Evolutionary conservation across 768 basidiomycete species (phyloP).

Genomic region (Collybia mongolica): DNA sequence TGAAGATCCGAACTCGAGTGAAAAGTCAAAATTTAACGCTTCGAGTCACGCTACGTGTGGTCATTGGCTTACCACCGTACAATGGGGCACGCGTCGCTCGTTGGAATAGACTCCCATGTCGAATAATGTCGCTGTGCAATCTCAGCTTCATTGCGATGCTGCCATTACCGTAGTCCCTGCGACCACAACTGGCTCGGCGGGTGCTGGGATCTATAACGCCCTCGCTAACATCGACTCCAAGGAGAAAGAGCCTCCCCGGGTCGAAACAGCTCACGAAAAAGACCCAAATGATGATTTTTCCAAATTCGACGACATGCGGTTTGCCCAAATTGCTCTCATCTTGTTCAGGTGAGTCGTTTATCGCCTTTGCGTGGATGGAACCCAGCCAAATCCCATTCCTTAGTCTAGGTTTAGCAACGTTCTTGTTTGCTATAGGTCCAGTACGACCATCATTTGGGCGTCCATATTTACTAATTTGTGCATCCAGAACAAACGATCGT

Average conservation of each 20-base stretch:
- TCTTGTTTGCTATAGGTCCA: conserved; percentile 15
- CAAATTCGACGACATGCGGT: conserved; percentile 15
- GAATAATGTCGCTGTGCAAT: too few relatives aligned
- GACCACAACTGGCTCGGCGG: neutral
- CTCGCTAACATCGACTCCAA: too few relatives aligned
- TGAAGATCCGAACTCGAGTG: too few relatives aligned
- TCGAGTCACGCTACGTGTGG: too few relatives aligned
- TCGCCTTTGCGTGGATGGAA: neutral
- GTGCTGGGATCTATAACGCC: neutral
- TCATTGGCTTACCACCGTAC: too few relatives aligned
- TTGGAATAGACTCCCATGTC: too few relatives aligned
- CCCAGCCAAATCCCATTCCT: neutral
- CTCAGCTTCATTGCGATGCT: too few relatives aligned
- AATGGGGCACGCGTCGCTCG: too few relatives aligned
- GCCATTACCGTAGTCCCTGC: too few relatives aligned
- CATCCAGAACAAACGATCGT: conserved; percentile 23
- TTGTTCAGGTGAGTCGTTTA: conserved; percentile 6
- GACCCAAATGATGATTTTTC: neutral
- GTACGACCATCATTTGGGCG: neutral
- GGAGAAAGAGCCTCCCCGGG: too few relatives aligned
- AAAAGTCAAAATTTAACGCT: too few relatives aligned
- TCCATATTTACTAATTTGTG: neutral
- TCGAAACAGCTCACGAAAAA: neutral
- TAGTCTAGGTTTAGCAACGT: conserved; percentile 13
- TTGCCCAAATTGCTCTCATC: conserved; percentile 9